These are phyloP conservation scores for Boletus rubroflammeus DNA, from an alignment of 768 basidiomycete species.

Conservation along the genomic window DNA sequence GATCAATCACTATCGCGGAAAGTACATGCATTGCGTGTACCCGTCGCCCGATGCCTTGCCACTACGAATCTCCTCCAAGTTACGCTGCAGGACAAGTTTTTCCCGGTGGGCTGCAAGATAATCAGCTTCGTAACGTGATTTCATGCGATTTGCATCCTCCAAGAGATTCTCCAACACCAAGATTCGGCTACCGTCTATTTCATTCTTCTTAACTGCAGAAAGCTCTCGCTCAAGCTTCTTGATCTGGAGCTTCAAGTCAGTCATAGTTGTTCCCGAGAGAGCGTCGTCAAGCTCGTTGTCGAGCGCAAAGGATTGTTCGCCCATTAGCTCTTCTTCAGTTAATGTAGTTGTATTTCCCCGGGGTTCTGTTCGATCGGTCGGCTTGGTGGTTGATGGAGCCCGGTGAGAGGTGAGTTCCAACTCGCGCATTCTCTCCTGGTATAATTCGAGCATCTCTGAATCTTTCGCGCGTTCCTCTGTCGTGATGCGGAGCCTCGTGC, in stretches of 20 bases:
- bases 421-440: slow-evolving; percentile 88
- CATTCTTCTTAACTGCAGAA: slow-evolving; percentile 66
- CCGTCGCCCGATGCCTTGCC: slow-evolving; percentile 83
- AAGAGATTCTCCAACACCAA: slow-evolving; percentile 88
- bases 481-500: slow-evolving; percentile 63
- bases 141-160: slow-evolving; percentile 89
- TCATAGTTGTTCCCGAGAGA: slow-evolving; percentile 80
- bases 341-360: slow-evolving; percentile 26
- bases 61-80: slow-evolving; percentile 84
- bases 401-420: slow-evolving; percentile 69
- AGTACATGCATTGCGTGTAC: slow-evolving; percentile 38
- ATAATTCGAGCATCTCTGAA: slow-evolving; percentile 80
- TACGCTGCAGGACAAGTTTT: slow-evolving; percentile 72
- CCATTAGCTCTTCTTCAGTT: slow-evolving; percentile 47
- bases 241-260: slow-evolving; percentile 86
- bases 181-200: slow-evolving; percentile 70
- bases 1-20: slow-evolving; percentile 1
- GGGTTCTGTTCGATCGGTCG: slow-evolving; percentile 18
- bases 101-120: slow-evolving; percentile 83
- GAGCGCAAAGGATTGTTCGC: slow-evolving; percentile 57
- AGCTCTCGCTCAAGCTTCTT: slow-evolving; percentile 80
- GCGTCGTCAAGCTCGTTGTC: slow-evolving; percentile 88
- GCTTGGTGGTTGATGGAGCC: slow-evolving; percentile 33
- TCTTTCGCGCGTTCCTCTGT: slow-evolving; percentile 72
- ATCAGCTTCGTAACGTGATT: slow-evolving; percentile 83